These are phyloP conservation scores for Solanum appendiculatum DNA, from an alignment of 257 asterid species.

Conservation along the genomic window DNA sequence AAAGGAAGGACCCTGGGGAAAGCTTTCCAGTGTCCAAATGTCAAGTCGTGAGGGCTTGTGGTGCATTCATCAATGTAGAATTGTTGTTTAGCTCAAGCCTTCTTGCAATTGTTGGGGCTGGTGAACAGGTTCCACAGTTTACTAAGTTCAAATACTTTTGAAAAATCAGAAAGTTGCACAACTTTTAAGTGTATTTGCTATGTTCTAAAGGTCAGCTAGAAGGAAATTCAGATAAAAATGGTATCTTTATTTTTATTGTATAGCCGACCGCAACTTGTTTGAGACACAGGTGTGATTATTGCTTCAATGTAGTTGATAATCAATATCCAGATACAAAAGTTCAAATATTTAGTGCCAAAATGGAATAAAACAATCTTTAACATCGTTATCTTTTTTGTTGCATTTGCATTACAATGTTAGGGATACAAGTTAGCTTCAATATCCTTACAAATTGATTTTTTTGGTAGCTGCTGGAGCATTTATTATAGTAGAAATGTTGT, in stretches of 20 bases:
- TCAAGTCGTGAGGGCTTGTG: conserved; percentile 3
- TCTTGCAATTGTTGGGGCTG: conserved; percentile 92
- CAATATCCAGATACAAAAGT: neutral
- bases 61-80: conserved; percentile 71
- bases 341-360: neutral
- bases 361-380: neutral
- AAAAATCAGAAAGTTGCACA: neutral
- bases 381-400: neutral
- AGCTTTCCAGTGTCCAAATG: neutral
- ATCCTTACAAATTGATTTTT: neutral
- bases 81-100: conserved; percentile 77
- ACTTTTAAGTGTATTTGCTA: neutral
- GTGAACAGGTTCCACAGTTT: conserved; percentile 60
- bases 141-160: neutral
- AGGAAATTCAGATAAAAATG: neutral
- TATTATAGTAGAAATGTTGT: conserved; percentile 75
- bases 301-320: neutral
- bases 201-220: neutral
- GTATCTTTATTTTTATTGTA: neutral
- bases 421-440: neutral
- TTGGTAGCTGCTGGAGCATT: conserved; percentile 76
- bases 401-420: neutral
- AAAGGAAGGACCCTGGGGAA: neutral
- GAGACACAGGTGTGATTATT: neutral
- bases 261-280: neutral